phyloP scores from a whole-genome alignment of 1,284 basidiomycete genomes.

The Termitomyces sp. region DNA sequence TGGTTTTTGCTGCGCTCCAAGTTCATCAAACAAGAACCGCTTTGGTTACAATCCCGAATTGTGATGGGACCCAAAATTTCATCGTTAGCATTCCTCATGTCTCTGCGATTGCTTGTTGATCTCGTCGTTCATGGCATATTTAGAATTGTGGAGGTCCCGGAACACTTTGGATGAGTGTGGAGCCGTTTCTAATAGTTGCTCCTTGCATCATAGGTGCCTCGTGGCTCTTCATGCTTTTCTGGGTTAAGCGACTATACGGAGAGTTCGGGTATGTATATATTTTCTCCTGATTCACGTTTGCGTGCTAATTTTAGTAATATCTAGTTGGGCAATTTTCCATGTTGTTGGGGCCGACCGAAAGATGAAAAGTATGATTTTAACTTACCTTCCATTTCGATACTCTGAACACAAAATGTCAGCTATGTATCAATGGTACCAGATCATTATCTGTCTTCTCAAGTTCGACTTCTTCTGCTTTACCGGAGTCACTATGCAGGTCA shows the following conservation, averaged over 20 bases:
- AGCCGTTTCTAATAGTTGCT: constrained; percentile 49
- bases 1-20: constrained; percentile 71
- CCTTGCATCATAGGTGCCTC: constrained; percentile 50
- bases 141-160: constrained; percentile 45
- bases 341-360: constrained; percentile 76
- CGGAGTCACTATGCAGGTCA: constrained; percentile 81
- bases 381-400: not conserved
- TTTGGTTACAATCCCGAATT: constrained; percentile 36
- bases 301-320: constrained; percentile 16
- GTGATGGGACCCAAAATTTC: constrained; percentile 21
- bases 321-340: constrained; percentile 80
- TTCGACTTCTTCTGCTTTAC: constrained; percentile 84
- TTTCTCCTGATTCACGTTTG: not conserved
- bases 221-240: constrained; percentile 50
- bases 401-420: constrained; percentile 34
- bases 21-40: constrained; percentile 64
- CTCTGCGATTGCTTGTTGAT: constrained; percentile 3
- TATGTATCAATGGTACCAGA: constrained; percentile 82
- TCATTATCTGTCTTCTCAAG: constrained; percentile 80
- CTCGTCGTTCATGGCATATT: constrained; percentile 17
- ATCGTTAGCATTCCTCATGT: constrained; percentile 21
- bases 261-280: constrained; percentile 54
- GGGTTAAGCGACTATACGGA: constrained; percentile 48
- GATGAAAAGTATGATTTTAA: constrained; percentile 60
- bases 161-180: constrained; percentile 38